A percentile compares a stretch with the other conserved stretches of the same genome.
phyloP scores from a whole-genome alignment of 2,329 filamentous ascomycete genomes.

The Davidsoniella neocaledoniae region DNA sequence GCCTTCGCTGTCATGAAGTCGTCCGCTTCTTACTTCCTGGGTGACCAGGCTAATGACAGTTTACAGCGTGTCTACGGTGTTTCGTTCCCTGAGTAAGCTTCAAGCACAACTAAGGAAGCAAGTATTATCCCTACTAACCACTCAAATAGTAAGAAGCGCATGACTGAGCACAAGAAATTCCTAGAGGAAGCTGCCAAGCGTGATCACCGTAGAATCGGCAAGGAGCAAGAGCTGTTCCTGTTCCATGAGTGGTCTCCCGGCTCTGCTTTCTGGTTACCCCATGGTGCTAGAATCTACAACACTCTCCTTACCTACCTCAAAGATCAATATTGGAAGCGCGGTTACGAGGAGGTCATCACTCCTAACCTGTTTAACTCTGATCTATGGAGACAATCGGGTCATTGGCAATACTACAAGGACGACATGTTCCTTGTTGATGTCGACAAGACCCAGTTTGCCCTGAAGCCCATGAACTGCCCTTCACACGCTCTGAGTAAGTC shows the following conservation, averaged over 20 bases:
- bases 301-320: conserved; percentile 66
- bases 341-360: conserved; percentile 87
- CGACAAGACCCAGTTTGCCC: conserved; percentile 55
- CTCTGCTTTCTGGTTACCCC: conserved; percentile 79
- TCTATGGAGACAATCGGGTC: conserved; percentile 86
- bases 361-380: conserved; percentile 89
- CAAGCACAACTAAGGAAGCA: neutral
- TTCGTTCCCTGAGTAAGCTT: conserved; percentile 41
- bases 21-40: conserved; percentile 54
- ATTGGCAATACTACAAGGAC: conserved; percentile 74
- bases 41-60: conserved; percentile 84
- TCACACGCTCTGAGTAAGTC: conserved; percentile 50
- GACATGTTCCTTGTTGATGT: conserved; percentile 68
- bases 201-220: conserved; percentile 84
- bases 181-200: conserved; percentile 96
- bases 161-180: conserved; percentile 86
- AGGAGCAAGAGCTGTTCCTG: conserved; percentile 94
- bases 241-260: conserved; percentile 91
- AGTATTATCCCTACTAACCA: conserved; percentile 4
- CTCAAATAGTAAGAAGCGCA: conserved; percentile 55
- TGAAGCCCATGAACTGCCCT: conserved; percentile 98
- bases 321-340: conserved; percentile 79
- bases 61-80: conserved; percentile 94
- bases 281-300: conserved; percentile 89
- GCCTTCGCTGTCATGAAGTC: conserved; percentile 84